Base-by-base conservation (phyloP, 2,329 filamentous ascomycete genomes). In the Aspergillus proliferans region DNA sequence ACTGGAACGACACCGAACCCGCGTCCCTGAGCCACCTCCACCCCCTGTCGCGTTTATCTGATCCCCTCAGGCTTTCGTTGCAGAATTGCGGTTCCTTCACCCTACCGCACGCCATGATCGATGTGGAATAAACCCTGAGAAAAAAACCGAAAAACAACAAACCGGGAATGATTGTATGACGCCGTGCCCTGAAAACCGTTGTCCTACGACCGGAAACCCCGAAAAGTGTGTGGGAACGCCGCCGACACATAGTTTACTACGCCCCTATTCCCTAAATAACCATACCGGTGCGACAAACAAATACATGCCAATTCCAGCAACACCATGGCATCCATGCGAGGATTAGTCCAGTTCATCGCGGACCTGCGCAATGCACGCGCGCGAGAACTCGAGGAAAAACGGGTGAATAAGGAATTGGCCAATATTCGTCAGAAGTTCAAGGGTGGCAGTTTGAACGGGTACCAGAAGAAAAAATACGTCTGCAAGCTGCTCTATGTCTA, bases 401-500 rank as follows among this genome's bases (percentile, higher is more conserved):
- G 93, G 67, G 97, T 98, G 76, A 98, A 98, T 73, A 98, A 98
- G 77, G 93, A 98, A 76, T 75, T 98, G 70, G 93, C 93, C 67
- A 98, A 98, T 67, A 98, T 98, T 69, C 84, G 89, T 65, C 89
- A 96, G 75, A 97, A 97, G 74, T 98, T 97, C 78, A 95, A 95
- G 80, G 88, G 93, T 69, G 91, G 90, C 56, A 93, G 81, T 66
- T 76, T 98, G 50, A 95, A 86, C 67, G 94, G 93, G 58, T 98
- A 98, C 68, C 90, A 96, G 77, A 96, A 94, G 79, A 98, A 98
- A 81, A 98, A 98, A 87, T 98, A 98, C 69, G 93, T 98, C 58
- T 98, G 93, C 88, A 98, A 98, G 84, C 83, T 98, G 59, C 79
- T 98, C 53, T 98, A 98, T 71, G 97, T 98, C 64, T 98, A 98